Evolutionary conservation across 2,329 filamentous ascomycete genomes (phyloP).

Genomic region (Diplodia mutila): DNA sequence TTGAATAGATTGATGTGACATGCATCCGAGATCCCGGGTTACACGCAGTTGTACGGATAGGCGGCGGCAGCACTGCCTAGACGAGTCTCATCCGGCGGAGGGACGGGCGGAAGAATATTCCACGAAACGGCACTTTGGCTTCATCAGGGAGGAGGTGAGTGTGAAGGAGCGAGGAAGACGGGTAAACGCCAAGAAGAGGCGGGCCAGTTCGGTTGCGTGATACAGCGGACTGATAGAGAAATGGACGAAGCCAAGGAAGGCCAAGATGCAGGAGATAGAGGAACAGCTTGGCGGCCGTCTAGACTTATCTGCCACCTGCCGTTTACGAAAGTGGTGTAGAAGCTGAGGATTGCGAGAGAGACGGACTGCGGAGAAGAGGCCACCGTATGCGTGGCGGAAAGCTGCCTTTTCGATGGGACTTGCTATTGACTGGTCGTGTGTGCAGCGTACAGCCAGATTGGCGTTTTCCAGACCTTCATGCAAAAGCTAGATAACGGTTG

Average conservation of each 20-base stretch:
- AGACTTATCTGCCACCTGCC: constrained; percentile 19
- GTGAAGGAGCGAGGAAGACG: background rate
- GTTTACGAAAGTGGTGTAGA: constrained; percentile 4
- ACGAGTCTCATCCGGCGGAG: constrained; percentile 3
- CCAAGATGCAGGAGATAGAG: constrained; percentile 10
- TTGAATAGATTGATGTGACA: constrained; percentile 8
- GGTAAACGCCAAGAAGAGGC: background rate
- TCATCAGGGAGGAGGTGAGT: background rate
- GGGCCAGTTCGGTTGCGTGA: background rate
- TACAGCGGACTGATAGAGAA: constrained; percentile 10
- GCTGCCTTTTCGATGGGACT: background rate
- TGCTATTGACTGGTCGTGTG: background rate
- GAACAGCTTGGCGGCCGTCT: constrained; percentile 7
- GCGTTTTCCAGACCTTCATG: background rate
- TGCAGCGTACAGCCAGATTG: background rate
- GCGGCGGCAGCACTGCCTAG: constrained; percentile 11
- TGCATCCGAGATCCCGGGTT: background rate
- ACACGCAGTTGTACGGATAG: background rate
- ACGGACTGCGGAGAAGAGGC: background rate
- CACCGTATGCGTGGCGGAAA: background rate
- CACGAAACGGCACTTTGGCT: background rate
- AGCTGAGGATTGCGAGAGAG: background rate
- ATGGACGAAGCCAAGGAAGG: constrained; percentile 1
- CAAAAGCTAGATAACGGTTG: background rate
- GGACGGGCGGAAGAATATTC: background rate